phyloP scores from a whole-genome alignment of 1,139 yeast genomes.

The Diutina scorzettiae region DNA sequence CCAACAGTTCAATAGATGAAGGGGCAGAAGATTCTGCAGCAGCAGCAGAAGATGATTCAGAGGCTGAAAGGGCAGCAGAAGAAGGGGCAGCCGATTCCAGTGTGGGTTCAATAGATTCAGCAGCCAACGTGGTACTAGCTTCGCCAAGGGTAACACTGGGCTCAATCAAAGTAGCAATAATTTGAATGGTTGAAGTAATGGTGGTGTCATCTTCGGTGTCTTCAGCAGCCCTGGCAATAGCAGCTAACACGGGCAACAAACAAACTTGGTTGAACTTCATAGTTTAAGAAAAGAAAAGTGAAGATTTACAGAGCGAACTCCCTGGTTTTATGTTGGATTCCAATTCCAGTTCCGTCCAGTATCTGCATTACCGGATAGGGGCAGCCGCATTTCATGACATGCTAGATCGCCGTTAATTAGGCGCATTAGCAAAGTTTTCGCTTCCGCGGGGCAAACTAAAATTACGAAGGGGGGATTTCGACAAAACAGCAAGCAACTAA shows the following conservation, averaged over 20 bases:
- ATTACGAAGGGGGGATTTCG: not conserved
- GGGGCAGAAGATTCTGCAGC: not conserved
- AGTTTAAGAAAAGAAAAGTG: not conserved
- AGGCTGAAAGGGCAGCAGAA: not conserved
- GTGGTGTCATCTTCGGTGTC: conserved; percentile 4
- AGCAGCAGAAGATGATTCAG: not conserved
- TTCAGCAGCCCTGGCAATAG: not conserved
- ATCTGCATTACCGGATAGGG: not conserved
- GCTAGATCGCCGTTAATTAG: not conserved
- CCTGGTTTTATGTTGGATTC: not conserved
- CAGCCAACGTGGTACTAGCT: not conserved
- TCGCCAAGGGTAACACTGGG: not conserved
- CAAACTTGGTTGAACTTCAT: not conserved
- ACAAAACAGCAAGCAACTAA: too few species aligned
- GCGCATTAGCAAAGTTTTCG: not conserved
- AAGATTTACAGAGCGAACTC: not conserved
- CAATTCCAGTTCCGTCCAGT: not conserved
- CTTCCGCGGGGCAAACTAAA: not conserved
- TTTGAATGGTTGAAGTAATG: not conserved
- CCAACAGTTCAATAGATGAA: too few species aligned
- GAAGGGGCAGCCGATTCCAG: not conserved
- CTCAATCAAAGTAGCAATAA: conserved; percentile 1
- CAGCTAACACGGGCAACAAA: not conserved
- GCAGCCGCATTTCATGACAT: not conserved
- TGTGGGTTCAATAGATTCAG: not conserved